Evolutionary conservation across 1,284 basidiomycete genomes (phyloP), one percentile per base, ranked within the genome.

Genomic region (Leccinum solheimii): DNA sequence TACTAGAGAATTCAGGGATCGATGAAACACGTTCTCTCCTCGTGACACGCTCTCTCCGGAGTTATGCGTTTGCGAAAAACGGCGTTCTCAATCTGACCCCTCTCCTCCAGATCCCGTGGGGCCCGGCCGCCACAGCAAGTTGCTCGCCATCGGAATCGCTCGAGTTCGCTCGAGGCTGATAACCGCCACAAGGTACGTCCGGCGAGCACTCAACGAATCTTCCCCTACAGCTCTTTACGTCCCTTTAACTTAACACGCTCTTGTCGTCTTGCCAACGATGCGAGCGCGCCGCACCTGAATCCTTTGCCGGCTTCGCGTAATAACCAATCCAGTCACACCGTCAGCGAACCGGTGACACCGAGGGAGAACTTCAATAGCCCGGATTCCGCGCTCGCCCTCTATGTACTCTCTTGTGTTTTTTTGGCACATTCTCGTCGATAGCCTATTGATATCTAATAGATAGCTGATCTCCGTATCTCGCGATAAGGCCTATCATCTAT

Each of bases 201-300:
- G 40, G 40, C n/a, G 16, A n/a, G 40, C n/a, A 38, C 14, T 54
- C 14, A 34, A 34, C 13, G 21, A 54, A 32, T 57, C 57, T 61
- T 68, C 60, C 62, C 45, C 69, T 58, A 8, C 64, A 61, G 23
- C 60, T 36, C 51, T 49, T 67, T 67, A 68, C 67, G 65, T 66
- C 66, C 26, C 40, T 19, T 3, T 23, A 21, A 26, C 58, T 21
- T 23, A 11, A 9, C 13, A 40, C 16, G 9, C 40, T 32, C 38
- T 16, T 49, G 48, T 49, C 48, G 48, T 26, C 48, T 26, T 49
- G 48, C 23, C 32, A 38, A 32, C 32, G 5, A 9, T 19, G 19
- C 7, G 34, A 34, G 34, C 51, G 51, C 19, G 21, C 19, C 19
- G 19, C 45, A 54, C 32, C 52, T 16, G 52, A 40, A 27, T 13